phyloP scores from a whole-genome alignment of 441 rosid genomes.

The Populus hybrid region DNA sequence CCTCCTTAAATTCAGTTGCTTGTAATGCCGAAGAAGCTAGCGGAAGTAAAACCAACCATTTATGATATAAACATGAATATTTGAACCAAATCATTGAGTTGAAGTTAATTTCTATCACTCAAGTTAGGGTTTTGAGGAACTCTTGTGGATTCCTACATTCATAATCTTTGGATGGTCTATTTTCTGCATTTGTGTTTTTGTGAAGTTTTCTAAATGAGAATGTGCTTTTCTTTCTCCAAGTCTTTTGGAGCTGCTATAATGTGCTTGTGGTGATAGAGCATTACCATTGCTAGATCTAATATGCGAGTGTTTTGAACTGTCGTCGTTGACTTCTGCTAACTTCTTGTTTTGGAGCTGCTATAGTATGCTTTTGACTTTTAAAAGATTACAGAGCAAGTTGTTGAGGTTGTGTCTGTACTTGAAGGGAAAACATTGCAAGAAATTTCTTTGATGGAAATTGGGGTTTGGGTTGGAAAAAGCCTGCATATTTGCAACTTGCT shows the following conservation, averaged over 20 bases:
- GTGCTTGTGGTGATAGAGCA: neutral
- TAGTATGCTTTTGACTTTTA: too few relatives aligned
- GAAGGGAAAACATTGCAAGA: neutral
- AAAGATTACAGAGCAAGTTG: neutral
- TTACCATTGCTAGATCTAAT: neutral
- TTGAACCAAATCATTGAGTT: too few relatives aligned
- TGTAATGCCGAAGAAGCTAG: neutral
- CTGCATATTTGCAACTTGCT: neutral
- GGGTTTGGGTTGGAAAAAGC: slow-evolving; percentile 5
- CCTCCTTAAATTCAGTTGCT: neutral
- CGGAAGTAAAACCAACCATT: neutral
- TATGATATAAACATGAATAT: too few relatives aligned
- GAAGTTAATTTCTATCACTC: too few relatives aligned
- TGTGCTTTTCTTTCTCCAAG: neutral
- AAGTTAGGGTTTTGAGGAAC: too few relatives aligned
- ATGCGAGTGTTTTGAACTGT: neutral
- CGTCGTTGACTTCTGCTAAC: too few relatives aligned
- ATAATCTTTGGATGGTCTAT: neutral
- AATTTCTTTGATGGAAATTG: neutral
- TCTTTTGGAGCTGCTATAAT: neutral
- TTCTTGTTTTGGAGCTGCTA: too few relatives aligned
- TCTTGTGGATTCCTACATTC: neutral
- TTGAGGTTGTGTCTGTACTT: neutral
- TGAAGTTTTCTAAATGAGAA: neutral
- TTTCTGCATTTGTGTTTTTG: neutral